Evolutionary conservation across 495 filamentous ascomycete species (phyloP), one percentile per base, ranked within the genome.

Genomic region (Aspergillus mulundensis): DNA sequence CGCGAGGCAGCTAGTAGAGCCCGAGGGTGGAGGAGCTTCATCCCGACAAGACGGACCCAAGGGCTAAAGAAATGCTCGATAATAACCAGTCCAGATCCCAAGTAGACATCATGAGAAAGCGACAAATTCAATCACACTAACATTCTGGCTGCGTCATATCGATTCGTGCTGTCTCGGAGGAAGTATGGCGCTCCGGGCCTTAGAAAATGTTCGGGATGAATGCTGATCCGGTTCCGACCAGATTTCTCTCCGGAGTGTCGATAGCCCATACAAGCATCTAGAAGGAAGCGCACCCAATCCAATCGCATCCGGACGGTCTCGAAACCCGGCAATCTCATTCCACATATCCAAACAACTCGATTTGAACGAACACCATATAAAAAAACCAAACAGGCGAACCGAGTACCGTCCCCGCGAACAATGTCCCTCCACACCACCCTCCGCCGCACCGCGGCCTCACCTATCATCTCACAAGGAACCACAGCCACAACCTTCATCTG

Each of bases 401-500:
- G 34, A 21, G 5, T 39, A 21, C 19, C 14, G 25, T 24, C 30
- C 32, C 34, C 23, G 8, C 25, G 4, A 28, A 8, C 24, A 44
- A 76, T 73, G 77, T 71, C 72, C 23, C 60, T 76, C 66, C 66
- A 62, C 61, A 65, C 56, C 40, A 62, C 75, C 42, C 70, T 80
- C 62, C 81, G 73, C 70, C 74, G 74, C 67, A 64, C 67, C 42
- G 63, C 68, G 61, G 65, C 66, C 61, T 64, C 72, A 56, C 58
- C 62, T 59, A 58, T 58, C 53, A 44, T n/a, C 50, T 36, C 66
- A 42, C 59, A 61, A 53, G 48, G 70, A 36, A 56, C 67, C 50
- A 71, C 73, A 36, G 54, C 67, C 50, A 71, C 73, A 61, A 73
- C 74, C 46, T 75, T 75, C 64, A 61, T 75, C 66, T 77, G 71